These are phyloP conservation scores for Alternaria sp. DNA, from an alignment of 2,329 filamentous ascomycete species.

Conservation along the genomic window DNA sequence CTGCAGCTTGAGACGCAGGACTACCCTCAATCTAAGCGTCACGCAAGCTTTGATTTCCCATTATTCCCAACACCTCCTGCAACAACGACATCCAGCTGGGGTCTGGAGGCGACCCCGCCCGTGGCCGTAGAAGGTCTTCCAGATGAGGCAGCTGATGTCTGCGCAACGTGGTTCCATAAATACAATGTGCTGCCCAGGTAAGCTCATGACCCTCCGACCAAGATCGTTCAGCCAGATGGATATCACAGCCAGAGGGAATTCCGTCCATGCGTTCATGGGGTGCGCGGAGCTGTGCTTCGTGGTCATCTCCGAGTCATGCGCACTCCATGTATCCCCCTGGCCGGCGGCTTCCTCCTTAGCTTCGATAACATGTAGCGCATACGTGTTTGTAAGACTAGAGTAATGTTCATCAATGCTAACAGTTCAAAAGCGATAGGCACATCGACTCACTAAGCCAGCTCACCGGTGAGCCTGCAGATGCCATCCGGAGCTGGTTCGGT, in stretches of 20 bases:
- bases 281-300: neutral
- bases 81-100: conserved; percentile 34
- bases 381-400: neutral
- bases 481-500: conserved; percentile 47
- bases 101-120: conserved; percentile 29
- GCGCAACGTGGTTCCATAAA: conserved; percentile 48
- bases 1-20: conserved; percentile 40
- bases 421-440: conserved; percentile 37
- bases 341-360: neutral
- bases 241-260: neutral
- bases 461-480: conserved; percentile 40
- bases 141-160: conserved; percentile 48
- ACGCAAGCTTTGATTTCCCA: conserved; percentile 34
- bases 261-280: neutral
- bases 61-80: conserved; percentile 28
- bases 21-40: conserved; percentile 43
- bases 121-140: conserved; percentile 34
- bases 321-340: neutral
- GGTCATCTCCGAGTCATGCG: neutral
- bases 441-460: conserved; percentile 47
- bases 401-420: neutral
- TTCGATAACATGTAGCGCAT: neutral
- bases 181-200: conserved; percentile 44
- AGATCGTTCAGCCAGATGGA: neutral
- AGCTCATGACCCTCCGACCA: neutral